phyloP scores from a whole-genome alignment of 1,139 yeast genomes.

The Magnusiomyces tetraspermus region DNA sequence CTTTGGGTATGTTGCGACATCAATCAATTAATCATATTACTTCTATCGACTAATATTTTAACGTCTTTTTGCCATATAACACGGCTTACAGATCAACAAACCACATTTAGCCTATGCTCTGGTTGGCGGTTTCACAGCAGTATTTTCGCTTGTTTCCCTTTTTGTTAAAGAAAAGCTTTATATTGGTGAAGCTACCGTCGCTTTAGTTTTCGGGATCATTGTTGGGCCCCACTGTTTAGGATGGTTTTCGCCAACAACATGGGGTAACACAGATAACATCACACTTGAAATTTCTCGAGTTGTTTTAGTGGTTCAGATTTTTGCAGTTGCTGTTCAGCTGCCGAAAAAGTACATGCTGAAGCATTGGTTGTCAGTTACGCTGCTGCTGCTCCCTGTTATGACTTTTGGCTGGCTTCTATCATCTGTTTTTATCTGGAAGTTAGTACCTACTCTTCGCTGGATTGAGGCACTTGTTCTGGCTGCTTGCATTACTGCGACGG shows the following conservation, averaged over 20 bases:
- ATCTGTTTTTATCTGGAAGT: conserved; percentile 74
- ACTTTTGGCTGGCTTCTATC: conserved; percentile 86
- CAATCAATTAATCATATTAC: not conserved
- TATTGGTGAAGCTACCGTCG: conserved; percentile 94
- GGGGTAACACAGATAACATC: conserved; percentile 86
- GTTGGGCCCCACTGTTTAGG: conserved; percentile 87
- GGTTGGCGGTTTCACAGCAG: conserved; percentile 78
- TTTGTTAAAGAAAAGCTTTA: conserved; percentile 83
- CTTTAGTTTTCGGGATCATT: conserved; percentile 81
- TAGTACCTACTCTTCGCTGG: conserved; percentile 76
- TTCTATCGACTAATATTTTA: not conserved
- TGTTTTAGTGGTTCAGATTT: conserved; percentile 84
- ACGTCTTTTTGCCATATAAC: conserved; percentile 1
- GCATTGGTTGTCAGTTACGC: conserved; percentile 78
- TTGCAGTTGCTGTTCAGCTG: conserved; percentile 94
- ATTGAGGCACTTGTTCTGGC: conserved; percentile 69
- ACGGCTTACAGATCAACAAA: conserved; percentile 33
- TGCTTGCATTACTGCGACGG: conserved; percentile 96
- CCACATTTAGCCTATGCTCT: conserved; percentile 91
- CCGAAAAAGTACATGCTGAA: conserved; percentile 87
- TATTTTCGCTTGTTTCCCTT: conserved; percentile 81
- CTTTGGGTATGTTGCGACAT: conserved; percentile 22
- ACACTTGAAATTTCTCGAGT: conserved; percentile 85
- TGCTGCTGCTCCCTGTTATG: conserved; percentile 85
- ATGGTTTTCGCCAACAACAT: conserved; percentile 79